Conservation (phyloP, 176 grass and related monocot species). For the Carex scoparia region DNA sequence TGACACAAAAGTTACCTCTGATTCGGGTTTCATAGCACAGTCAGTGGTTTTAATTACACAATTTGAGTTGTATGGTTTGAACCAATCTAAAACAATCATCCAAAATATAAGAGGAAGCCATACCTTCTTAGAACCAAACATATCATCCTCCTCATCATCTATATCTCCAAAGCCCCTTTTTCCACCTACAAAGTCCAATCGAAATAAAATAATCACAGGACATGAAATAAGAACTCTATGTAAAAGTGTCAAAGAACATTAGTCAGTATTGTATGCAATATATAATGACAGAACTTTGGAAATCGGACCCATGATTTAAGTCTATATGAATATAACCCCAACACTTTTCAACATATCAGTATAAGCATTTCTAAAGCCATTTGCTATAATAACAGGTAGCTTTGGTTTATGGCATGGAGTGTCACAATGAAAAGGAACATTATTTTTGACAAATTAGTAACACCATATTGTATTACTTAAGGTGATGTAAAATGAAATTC, state of each 20-base stretch:
- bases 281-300: not conserved
- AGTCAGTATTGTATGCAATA: not conserved
- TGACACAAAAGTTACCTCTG: not conserved
- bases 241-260: not conserved
- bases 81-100: not conserved
- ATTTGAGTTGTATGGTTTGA: not conserved
- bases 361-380: not conserved
- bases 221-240: not conserved
- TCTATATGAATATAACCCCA: not conserved
- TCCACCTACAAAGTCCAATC: constrained; percentile 34
- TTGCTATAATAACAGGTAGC: not conserved
- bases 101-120: not conserved
- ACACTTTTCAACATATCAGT: not conserved
- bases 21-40: not conserved
- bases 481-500: not conserved
- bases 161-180: constrained; percentile 76
- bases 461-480: not conserved
- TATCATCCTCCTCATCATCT: constrained; percentile 79
- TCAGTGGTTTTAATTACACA: not conserved
- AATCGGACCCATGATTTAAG: not conserved
- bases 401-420: not conserved
- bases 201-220: not conserved
- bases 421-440: not conserved
- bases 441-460: not conserved
- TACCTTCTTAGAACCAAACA: constrained; percentile 79